Base-by-base conservation (phyloP, 1,284 basidiomycete genomes). In the Cutaneotrichosporon sp. region DNA sequence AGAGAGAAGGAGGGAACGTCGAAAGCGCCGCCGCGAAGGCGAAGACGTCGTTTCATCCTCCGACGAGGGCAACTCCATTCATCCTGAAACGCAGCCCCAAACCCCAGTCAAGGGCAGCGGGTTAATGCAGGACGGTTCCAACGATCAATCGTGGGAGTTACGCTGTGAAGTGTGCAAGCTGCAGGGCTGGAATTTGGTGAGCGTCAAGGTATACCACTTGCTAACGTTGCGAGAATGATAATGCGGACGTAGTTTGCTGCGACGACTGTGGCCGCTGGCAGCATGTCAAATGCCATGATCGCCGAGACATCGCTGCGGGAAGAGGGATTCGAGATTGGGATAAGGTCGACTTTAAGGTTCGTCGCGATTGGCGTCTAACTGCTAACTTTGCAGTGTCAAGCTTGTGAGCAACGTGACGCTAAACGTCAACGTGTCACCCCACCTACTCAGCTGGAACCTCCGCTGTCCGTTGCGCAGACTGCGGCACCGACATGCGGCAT, bases 251-350 rank as follows among this genome's bases (percentile, higher is more conserved):
- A 30, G 78, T 79, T 12, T 77, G 70, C 37, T 80, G 79, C 57
- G 79, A 80, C 54, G 67, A 72, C 30, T 80, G 79, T 59, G 75
- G 76, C 10, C 67, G 77, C 23, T 80, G 80, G 79, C 73, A 76
- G 49, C 75, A 75, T 58, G 65, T 67, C 23, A 65, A 63, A 36
- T 76, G 75, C 53, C 72, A 74, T 51, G 70, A 76, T 53, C 58
- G 59, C 21, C 56, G 55, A 10, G 75, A 75, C 56, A 50, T 54
- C 5, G 48, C 59, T 1, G 60, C 66, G 14, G 69, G 72, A 12
- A 55, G 62, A 14, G 56, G 56, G 0, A 50, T 55, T n/a, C 57
- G 74, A 7, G 70, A 75, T 46, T 76, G 75, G 75, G 69, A 73
- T 47, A 63, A 66, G 38, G 72, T 73, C 13, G 69, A 75, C 44